phyloP scores from a whole-genome alignment of 1,284 basidiomycete genomes.

The Leccinum subrobustum region DNA sequence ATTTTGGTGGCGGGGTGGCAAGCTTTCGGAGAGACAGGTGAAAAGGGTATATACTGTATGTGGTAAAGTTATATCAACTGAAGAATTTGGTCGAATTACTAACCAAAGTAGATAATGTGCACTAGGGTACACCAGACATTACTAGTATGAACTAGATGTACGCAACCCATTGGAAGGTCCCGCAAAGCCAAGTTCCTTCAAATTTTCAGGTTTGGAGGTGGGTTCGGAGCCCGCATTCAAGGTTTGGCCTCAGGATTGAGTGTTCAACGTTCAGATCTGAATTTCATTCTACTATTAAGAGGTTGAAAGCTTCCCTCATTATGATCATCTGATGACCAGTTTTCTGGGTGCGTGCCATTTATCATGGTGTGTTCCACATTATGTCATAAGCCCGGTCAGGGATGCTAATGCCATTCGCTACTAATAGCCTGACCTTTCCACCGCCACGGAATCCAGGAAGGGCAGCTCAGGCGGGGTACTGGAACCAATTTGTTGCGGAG shows the following conservation, averaged over 20 bases:
- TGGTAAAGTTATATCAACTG: too few species aligned
- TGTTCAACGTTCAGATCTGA: too few species aligned
- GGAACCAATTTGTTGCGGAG: background rate
- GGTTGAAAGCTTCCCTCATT: background rate
- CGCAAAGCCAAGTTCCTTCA: background rate
- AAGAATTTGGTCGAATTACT: background rate
- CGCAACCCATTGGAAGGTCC: background rate
- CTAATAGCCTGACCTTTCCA: background rate
- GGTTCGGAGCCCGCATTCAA: background rate
- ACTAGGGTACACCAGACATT: background rate
- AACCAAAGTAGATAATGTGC: background rate
- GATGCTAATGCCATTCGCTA: background rate
- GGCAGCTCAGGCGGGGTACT: background rate
- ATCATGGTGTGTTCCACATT: background rate
- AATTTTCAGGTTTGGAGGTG: background rate
- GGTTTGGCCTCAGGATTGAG: too few species aligned
- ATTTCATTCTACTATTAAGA: background rate
- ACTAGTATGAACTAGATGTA: background rate
- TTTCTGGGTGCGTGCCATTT: background rate
- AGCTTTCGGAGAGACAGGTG: background rate
- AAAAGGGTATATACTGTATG: background rate
- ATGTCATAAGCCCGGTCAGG: background rate
- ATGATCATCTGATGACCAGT: background rate
- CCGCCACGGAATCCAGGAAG: background rate
- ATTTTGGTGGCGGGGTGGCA: background rate